Base-by-base conservation (phyloP, 164 flowering plant species). In the Cinnamomum chago region DNA sequence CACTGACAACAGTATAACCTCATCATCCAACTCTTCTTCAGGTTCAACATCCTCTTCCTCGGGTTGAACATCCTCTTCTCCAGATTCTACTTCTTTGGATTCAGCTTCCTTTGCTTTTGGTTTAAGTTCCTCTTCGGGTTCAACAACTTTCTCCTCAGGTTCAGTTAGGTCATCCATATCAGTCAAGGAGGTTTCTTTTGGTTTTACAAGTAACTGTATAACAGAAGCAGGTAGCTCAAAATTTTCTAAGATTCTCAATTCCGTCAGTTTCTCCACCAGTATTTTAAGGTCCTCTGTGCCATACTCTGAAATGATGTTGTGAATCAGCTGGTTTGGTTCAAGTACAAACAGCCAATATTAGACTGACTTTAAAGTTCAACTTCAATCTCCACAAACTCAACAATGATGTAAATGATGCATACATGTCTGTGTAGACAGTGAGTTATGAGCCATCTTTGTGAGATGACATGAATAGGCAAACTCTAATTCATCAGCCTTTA, bases 181-280 rank as follows among this genome's bases (percentile, higher is more conserved):
- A 78, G 64, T 70, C 68, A 58, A 70, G 47, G 85, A 30, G 67
- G 50, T 77, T 81, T 86, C 85, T 79, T 85, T 72, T 47, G 86
- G 78, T 80, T 79, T 81, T 35, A 80, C 79, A 71, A 92, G 66
- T 73, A 91, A 78, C 74, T 85, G 85, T 6, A 83, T 76, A 73
- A 87, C 81, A 1, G 90, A 80, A 35, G 83, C 77, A 62, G 97
- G 94, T 68, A 90, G 72, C 40, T 90, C 94, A 76, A 90, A 81
- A 82, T 95, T 95, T 78, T 93, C 95, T 67, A 95, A 74, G 70
- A 93, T 88, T 81, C 97, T 90, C 95, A 93, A 83, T 58, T 84
- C 83, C 79, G 85, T 84, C 74, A 95, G 77, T 71, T 91, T 95
- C 68, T 86, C 77, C 76, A 83, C 77, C 80, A 95, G 72, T 60